Conservation (phyloP, 2,329 filamentous ascomycete genomes). For the Ophiostoma angusticollis region DNA sequence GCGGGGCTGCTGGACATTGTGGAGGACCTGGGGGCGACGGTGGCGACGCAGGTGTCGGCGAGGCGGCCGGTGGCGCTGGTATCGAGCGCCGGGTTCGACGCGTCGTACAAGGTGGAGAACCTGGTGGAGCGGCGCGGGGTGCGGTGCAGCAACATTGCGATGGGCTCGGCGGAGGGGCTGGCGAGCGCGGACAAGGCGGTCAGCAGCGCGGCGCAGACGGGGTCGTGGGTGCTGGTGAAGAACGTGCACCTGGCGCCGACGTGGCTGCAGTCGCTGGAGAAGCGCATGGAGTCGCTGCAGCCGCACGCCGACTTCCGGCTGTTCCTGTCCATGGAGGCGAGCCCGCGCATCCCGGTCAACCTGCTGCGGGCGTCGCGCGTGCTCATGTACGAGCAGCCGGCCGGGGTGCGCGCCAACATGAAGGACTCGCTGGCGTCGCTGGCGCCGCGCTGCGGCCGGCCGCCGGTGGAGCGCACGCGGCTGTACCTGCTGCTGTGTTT, state of each 20-base stretch:
- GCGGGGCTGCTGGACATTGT: slow-evolving; percentile 72
- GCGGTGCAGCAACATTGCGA: slow-evolving; percentile 91
- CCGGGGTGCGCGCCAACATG: slow-evolving; percentile 94
- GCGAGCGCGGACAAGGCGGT: slow-evolving; percentile 93
- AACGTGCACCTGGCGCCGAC: slow-evolving; percentile 94
- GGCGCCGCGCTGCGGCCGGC: slow-evolving; percentile 60
- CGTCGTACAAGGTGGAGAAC: slow-evolving; percentile 96
- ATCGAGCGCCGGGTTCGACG: slow-evolving; percentile 93
- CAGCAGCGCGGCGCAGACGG: slow-evolving; percentile 77
- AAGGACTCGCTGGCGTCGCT: slow-evolving; percentile 87
- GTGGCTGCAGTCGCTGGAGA: slow-evolving; percentile 95
- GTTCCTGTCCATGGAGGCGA: slow-evolving; percentile 97
- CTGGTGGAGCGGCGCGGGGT: slow-evolving; percentile 74
- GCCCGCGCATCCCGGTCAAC: slow-evolving; percentile 93
- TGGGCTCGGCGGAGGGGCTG: slow-evolving; percentile 93
- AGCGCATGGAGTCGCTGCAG: slow-evolving; percentile 89
- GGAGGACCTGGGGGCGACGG: slow-evolving; percentile 75
- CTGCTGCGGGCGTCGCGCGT: slow-evolving; percentile 84
- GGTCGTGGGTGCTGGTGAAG: slow-evolving; percentile 95
- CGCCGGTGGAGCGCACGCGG: slow-evolving; percentile 80
- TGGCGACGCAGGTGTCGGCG: slow-evolving; percentile 71
- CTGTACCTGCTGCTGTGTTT: slow-evolving; percentile 88
- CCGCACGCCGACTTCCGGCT: slow-evolving; percentile 86
- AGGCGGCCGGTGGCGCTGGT: slow-evolving; percentile 81
- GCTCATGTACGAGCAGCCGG: slow-evolving; percentile 95